Evolutionary conservation across 1,284 basidiomycete species (phyloP), one percentile per base, ranked within the genome.

Genomic region (Porogramme epimiltina): DNA sequence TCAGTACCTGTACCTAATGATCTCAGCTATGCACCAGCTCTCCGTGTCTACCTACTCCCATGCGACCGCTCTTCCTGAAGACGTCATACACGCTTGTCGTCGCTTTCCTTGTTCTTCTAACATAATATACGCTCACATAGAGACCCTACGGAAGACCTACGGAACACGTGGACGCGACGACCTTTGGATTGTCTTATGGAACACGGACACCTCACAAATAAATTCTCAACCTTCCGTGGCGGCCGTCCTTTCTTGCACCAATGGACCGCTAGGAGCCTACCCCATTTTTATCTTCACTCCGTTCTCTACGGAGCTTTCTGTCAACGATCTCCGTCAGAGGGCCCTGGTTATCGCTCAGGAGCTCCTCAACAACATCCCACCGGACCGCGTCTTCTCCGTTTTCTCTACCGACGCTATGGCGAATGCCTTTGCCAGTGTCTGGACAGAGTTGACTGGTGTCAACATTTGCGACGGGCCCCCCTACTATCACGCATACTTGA

Each of bases 401-500:
- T 90, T 89, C 59, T 79, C 84, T 1, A 70, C 75, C 2, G 73
- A 81, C 8, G 57, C 62, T 3, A 68, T 89, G n/a, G 69, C 81
- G 1, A 41, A 59, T 10, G 58, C 63, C 1, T 87, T 91, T 58
- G 72, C 75, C 4, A 37, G 64, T 3, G 55, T 72, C 9, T 89
- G 80, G 84, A 69, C 70, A n/a, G 47, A 59, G 16, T 51, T 63
- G 13, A 80, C 80, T 1, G 70, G 72, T 0, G 71, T 82, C 25
- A 50, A 59, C 2, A 47, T 65, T 19, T 63, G 73, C n/a, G 18
- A 45, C 2, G 64, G 74, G 1, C 76, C 78, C 0, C 62, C 63
- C 25, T 90, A 88, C 63, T 89, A 90, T 58, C 76, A 77, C 19
- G 83, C 87, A 0, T 79, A 72, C 45, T 74, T 87, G 48, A 75